Base-by-base conservation (phyloP, 441 rosid species). In the Euphorbia celastroides region DNA sequence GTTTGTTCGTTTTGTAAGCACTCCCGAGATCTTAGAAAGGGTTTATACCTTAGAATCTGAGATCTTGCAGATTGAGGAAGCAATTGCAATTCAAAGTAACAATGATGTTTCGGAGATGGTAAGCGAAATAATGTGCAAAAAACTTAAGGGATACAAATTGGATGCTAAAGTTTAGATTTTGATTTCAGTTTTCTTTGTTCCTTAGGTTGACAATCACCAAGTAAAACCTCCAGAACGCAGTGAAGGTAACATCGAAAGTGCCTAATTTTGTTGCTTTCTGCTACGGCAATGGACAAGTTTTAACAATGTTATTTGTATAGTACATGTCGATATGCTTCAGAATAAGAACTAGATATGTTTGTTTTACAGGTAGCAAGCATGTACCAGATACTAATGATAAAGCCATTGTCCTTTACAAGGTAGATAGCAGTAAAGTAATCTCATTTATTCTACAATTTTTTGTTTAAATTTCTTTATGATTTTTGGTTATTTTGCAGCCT, bases 1-100 rank as follows among this genome's bases (percentile, higher is more conserved):
- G 92, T 94, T 92, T 87, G 99, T 94, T 65, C 99, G 99, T 27
- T 94, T 94, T 80, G 98, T 94, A 71, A 94, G 96, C 74, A 92
- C 90, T 69, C 98, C 98, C 0, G 98, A 88, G 85, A 73, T 94
- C 34, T 64, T 94, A 74, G 98, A 94, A 72, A 82, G 99, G 65
- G 96, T 90, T 59, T 77, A 86, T 72, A 80, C 83, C 20, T 71
- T 88, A 57, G 99, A 94, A 80, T 89, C 97, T 41, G 99, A 94
- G 86, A 89, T 94, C 69, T 74, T 86, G 74, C 99, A 94, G 83
- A 88, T 92, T 59, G 90, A 84, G 70, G 90, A 90, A 81, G 98
- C 97, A 72, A 87, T 92, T 81, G 83, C 83, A 32, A 84, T 82
- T 64, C 99, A 90, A 78, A 84, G 87, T 82, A 89, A 83, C 67